Percentiles rank a stretch among this genome's conserved stretches.
Evolutionary conservation across 2,329 filamentous ascomycete genomes (phyloP).

Genomic region (Epichloe baconii): DNA sequence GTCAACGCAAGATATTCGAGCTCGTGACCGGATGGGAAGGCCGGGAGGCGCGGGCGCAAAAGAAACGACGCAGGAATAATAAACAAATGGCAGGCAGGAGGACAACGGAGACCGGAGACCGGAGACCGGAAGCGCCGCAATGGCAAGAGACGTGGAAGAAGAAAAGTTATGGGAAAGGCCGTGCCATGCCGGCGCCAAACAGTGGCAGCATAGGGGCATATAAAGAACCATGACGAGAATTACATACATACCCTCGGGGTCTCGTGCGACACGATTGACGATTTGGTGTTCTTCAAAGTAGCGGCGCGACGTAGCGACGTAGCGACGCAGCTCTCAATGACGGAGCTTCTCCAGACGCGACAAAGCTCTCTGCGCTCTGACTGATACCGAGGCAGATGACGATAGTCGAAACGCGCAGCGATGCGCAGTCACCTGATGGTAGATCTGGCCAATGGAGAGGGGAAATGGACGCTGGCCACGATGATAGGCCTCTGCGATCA

Average conservation of each 20-base stretch:
- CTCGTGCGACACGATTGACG: constrained; percentile 4
- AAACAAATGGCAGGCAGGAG: background rate
- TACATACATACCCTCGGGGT: constrained; percentile 1
- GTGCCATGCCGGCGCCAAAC: background rate
- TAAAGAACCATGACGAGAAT: background rate
- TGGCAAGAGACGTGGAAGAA: background rate
- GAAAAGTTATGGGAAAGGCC: background rate
- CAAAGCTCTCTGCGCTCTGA: constrained; percentile 11
- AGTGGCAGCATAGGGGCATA: background rate
- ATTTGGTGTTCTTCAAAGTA: constrained; percentile 1
- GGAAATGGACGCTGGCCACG: constrained; percentile 27
- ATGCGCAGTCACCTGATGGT: constrained; percentile 38
- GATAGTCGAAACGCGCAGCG: constrained; percentile 6
- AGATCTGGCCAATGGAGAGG: constrained; percentile 32
- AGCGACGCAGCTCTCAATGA: constrained; percentile 8
- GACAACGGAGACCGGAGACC: too few species aligned
- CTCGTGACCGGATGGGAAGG: background rate
- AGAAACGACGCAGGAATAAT: background rate
- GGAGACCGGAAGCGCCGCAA: background rate
- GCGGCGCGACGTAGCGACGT: constrained; percentile 9
- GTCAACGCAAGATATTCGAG: background rate
- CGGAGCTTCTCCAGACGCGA: constrained; percentile 5
- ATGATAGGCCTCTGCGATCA: constrained; percentile 39
- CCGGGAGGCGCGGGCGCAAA: background rate
- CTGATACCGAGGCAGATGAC: constrained; percentile 14